phyloP scores from a whole-genome alignment of 768 basidiomycete species.

The Paxillus involutus region DNA sequence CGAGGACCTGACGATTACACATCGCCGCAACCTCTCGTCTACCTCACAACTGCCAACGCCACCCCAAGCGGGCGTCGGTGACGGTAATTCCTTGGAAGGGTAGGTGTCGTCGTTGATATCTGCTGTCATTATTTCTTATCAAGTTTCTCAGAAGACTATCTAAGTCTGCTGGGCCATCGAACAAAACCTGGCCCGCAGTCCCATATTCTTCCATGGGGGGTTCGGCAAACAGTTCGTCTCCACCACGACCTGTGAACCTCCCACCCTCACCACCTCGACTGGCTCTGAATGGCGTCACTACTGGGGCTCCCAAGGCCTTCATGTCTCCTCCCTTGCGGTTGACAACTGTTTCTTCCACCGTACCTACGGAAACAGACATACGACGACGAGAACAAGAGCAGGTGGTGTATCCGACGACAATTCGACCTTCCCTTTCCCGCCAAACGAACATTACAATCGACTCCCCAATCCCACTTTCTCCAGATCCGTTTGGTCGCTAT shows the following conservation, averaged over 20 bases:
- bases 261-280: conserved; percentile 59
- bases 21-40: conserved; percentile 17
- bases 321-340: conserved; percentile 17
- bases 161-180: conserved; percentile 9
- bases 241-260: conserved; percentile 17
- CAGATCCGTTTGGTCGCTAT: conserved; percentile 79
- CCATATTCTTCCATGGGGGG: conserved; percentile 39
- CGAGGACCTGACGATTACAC: conserved; percentile 20
- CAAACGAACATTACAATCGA: conserved; percentile 29
- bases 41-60: conserved; percentile 11
- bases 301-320: conserved; percentile 55
- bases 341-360: conserved; percentile 11
- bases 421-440: conserved; percentile 28
- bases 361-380: conserved; percentile 46
- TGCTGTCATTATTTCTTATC: conserved; percentile 3
- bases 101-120: conserved; percentile 15
- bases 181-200: conserved; percentile 43
- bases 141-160: conserved; percentile 7
- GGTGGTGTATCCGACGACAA: conserved; percentile 42
- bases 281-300: conserved; percentile 68
- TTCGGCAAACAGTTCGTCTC: conserved; percentile 19
- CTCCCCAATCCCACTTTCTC: conserved; percentile 78
- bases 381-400: conserved; percentile 56
- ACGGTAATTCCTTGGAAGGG: conserved; percentile 7
- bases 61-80: not conserved